Conservation (phyloP, 495 filamentous ascomycete genomes). For the Cudoniella acicularis region DNA sequence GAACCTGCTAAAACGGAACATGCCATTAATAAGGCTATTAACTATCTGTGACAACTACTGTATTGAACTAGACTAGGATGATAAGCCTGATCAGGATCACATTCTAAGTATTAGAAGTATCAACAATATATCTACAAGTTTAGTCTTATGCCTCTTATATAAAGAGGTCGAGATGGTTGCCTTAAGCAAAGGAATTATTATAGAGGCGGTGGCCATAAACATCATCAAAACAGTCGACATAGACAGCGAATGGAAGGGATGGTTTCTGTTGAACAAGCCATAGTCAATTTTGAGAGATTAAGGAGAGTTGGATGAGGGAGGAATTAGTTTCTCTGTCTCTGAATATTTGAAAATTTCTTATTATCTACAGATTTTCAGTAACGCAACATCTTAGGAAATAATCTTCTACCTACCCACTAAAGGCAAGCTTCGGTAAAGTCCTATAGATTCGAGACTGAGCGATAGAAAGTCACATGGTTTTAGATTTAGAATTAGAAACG, state of each 20-base stretch:
- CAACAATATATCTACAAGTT: conserved; percentile 1
- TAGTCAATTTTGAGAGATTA: not conserved
- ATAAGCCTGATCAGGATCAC: conserved; percentile 1
- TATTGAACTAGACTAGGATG: conserved; percentile 5
- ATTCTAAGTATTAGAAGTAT: not conserved
- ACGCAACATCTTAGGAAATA: too few species aligned
- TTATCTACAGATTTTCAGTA: too few species aligned
- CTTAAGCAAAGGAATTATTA: conserved; percentile 1
- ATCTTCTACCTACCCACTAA: too few species aligned
- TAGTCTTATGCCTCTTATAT: not conserved
- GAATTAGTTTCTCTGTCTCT: too few species aligned
- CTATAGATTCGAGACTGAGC: too few species aligned
- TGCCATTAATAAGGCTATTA: conserved; percentile 4
- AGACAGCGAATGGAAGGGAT: not conserved
- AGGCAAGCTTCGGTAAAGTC: too few species aligned
- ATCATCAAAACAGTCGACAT: not conserved
- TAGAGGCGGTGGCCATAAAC: not conserved
- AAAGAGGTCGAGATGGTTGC: not conserved
- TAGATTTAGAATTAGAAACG: too few species aligned
- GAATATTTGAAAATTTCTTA: too few species aligned
- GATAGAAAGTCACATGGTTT: too few species aligned
- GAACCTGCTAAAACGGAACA: conserved; percentile 1
- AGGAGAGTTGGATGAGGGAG: too few species aligned
- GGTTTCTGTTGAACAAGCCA: not conserved
- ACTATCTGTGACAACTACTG: not conserved